Percentiles rank a stretch among this genome's conserved stretches.
phyloP scores from a whole-genome alignment of 495 filamentous ascomycete genomes.

The Staphylotrichum longicolle region DNA sequence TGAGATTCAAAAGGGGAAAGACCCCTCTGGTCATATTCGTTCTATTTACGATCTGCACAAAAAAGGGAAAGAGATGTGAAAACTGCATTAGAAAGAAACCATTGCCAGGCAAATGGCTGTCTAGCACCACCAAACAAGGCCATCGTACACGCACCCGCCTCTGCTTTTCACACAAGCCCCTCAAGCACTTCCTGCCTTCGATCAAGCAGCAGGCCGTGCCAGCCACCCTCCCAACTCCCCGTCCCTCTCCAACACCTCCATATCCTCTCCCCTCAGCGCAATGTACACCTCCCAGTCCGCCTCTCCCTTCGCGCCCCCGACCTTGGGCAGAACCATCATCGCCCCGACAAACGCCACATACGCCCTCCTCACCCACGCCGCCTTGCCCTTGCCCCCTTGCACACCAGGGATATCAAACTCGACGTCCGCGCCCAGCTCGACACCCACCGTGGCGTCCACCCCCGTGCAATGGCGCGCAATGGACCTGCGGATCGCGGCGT shows the following conservation, averaged over 20 bases:
- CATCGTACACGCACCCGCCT: too few relatives aligned
- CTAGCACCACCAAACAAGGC: too few relatives aligned
- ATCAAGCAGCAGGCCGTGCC: not conserved
- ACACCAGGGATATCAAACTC: conserved; percentile 11
- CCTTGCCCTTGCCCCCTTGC: not conserved
- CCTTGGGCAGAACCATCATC: not conserved
- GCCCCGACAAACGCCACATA: conserved; percentile 10
- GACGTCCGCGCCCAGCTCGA: conserved; percentile 8
- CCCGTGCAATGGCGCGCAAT: conserved; percentile 8
- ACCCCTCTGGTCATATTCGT: too few relatives aligned
- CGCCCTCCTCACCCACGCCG: conserved; percentile 11
- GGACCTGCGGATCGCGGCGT: not conserved
- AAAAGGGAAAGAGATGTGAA: too few relatives aligned
- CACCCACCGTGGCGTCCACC: not conserved
- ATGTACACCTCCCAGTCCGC: conserved; percentile 14
- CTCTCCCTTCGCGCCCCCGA: conserved; percentile 5
- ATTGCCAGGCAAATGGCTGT: too few relatives aligned
- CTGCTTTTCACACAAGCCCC: too few relatives aligned
- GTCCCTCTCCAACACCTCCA: not conserved
- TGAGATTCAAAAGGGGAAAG: too few relatives aligned
- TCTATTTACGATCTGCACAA: too few relatives aligned
- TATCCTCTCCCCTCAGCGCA: conserved; percentile 14
- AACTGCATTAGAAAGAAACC: too few relatives aligned
- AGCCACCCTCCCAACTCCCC: not conserved
- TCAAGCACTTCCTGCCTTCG: too few relatives aligned